Conservation (phyloP, 2,329 filamentous ascomycete species). For the Gaeumannomyces sp. region DNA sequence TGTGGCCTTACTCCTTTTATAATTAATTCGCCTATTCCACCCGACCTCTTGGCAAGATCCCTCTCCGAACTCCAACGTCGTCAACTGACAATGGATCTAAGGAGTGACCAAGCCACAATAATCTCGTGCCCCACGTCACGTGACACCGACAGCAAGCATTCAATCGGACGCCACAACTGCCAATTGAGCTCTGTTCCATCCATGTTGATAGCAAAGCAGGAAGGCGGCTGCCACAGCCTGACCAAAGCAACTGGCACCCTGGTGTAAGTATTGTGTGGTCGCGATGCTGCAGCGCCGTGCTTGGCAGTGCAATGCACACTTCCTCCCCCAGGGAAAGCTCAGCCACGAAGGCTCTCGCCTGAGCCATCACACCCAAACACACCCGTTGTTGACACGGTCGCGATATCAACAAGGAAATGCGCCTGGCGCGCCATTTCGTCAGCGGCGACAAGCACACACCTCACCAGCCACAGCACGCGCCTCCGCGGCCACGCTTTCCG, state of each 20-base stretch:
- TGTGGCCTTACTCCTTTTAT: neutral
- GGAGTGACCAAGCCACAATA: conserved; percentile 2
- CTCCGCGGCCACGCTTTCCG: neutral
- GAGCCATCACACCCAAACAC: neutral
- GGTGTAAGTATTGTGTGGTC: neutral
- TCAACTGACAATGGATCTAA: neutral
- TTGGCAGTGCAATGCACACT: neutral
- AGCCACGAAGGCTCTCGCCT: neutral
- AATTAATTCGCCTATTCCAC: neutral
- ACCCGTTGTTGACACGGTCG: neutral
- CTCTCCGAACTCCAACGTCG: neutral
- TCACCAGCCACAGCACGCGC: neutral
- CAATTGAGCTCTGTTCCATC: neutral
- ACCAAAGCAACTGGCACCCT: neutral
- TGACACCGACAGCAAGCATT: neutral
- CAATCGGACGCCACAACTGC: neutral
- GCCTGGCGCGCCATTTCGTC: neutral
- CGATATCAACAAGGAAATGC: neutral
- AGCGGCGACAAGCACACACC: neutral
- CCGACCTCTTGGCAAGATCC: neutral
- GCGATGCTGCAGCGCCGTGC: conserved; percentile 2
- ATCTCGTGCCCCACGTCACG: neutral
- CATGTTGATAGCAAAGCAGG: neutral
- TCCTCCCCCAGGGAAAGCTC: neutral
- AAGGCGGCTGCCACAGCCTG: neutral